Conservation (phyloP, 805 yeast species). For the Hanseniaspora hatyaiensis region DNA sequence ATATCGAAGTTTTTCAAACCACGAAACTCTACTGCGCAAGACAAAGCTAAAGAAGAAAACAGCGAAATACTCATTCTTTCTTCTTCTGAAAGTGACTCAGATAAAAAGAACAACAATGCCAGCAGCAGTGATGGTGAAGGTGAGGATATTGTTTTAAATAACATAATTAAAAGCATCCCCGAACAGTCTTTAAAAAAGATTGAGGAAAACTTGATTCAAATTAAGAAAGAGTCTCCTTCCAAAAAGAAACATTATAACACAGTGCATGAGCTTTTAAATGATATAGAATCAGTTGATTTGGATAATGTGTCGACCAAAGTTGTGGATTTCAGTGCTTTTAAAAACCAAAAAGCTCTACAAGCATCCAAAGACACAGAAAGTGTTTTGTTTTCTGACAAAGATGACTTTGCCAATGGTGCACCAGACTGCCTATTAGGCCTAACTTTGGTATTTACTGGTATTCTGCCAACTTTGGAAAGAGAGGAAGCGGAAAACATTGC, state of each 20-base stretch:
- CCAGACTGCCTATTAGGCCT: constrained; percentile 80
- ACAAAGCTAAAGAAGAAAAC: constrained; percentile 18
- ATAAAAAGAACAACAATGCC: constrained; percentile 7
- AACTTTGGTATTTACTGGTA: constrained; percentile 88
- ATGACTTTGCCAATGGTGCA: constrained; percentile 65
- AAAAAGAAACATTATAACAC: constrained; percentile 24
- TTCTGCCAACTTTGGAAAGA: constrained; percentile 66
- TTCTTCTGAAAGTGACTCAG: background rate
- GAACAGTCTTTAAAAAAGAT: too few relatives aligned
- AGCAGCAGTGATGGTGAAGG: constrained; percentile 16
- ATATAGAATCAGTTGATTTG: constrained; percentile 65
- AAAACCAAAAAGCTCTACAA: constrained; percentile 28
- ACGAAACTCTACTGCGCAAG: background rate
- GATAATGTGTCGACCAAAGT: constrained; percentile 39
- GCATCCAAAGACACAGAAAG: too few relatives aligned
- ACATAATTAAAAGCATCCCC: too few relatives aligned
- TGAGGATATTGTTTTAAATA: too few relatives aligned
- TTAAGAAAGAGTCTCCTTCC: too few relatives aligned
- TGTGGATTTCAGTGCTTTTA: constrained; percentile 41
- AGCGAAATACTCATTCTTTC: too few relatives aligned
- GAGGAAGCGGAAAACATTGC: constrained; percentile 66
- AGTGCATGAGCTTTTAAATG: constrained; percentile 47
- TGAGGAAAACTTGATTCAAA: too few relatives aligned
- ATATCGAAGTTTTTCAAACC: constrained; percentile 9
- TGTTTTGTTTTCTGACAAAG: too few relatives aligned